These are phyloP conservation scores for Grosmannia serpens DNA, from an alignment of 2,329 filamentous ascomycete species.

Conservation along the genomic window DNA sequence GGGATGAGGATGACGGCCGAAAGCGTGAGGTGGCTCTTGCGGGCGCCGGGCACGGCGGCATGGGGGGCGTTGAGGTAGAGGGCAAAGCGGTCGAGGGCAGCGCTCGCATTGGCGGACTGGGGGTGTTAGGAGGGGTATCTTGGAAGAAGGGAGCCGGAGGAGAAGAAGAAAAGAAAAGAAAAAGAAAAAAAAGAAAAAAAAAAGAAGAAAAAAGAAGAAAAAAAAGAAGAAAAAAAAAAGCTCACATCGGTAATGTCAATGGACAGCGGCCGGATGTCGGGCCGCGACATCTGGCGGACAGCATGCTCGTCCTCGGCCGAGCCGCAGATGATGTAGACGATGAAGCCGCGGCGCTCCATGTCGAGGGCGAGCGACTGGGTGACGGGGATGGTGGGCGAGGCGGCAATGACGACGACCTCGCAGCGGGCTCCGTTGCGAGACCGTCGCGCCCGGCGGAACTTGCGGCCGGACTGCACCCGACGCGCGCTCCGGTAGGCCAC, in stretches of 20 bases:
- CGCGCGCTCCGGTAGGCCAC: conserved; percentile 39
- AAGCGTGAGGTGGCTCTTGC: conserved; percentile 63
- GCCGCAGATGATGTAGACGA: conserved; percentile 82
- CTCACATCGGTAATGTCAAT: conserved; percentile 73
- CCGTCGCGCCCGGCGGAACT: conserved; percentile 62
- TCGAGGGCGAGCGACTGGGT: conserved; percentile 76
- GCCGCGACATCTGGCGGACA: conserved; percentile 63
- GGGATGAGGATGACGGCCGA: conserved; percentile 77
- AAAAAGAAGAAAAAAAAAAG: neutral
- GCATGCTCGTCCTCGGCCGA: conserved; percentile 75
- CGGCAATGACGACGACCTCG: conserved; percentile 80
- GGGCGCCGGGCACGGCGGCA: conserved; percentile 62
- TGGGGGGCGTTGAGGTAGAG: conserved; percentile 63
- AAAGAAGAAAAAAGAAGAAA: neutral
- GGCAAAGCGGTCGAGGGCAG: conserved; percentile 61
- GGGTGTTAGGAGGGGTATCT: neutral
- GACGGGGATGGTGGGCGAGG: conserved; percentile 74
- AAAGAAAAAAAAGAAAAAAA: neutral
- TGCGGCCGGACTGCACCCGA: conserved; percentile 45
- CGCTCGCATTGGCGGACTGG: conserved; percentile 56
- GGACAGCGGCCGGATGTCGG: conserved; percentile 70
- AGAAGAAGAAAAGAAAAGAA: neutral
- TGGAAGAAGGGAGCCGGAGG: neutral
- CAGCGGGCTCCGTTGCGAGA: conserved; percentile 73
- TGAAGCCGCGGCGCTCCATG: conserved; percentile 81